Evolutionary conservation across 2,329 filamentous ascomycete species (phyloP), one percentile per base, ranked within the genome.

Genomic region (Sporothrix mexicana): DNA sequence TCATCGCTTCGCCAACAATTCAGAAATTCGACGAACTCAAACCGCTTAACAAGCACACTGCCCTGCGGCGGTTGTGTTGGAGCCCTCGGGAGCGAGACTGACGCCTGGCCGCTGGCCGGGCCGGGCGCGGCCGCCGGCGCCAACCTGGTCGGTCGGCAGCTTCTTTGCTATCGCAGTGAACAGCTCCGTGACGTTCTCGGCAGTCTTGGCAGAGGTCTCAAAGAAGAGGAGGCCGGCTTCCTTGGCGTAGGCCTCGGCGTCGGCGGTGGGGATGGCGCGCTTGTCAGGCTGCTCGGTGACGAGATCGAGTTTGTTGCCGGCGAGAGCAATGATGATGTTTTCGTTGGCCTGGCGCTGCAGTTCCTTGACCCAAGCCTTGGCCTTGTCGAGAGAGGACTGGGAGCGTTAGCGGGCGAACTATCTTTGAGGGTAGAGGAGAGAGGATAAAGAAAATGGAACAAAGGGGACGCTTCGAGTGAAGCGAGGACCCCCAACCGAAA

Each of bases 101-200:
- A 90, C 88, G 62, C 87, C 87, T 59, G 87, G 85, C 79, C 88
- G 86, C 80, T 89, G 87, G 67, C 88, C 88, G 13, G 87, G 86
- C 73, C 95, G 88, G 80, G 95, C 87, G 81, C 95, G 95, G n/a
- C 64, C 69, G 81, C 95, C 90, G 75, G 95, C 94, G n/a, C 95
- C 95, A 69, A 91, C 95, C 83, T 98, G 96, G 80, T 99, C 96
- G 77, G 98, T 91, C 45, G 96, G 96, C 76, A 99, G 87, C 84
- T 97, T 98, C 91, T 95, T 97, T 75, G 96, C 96, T 80, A 99
- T 98, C 73, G 94, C 94, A 57, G 95, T 98, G 84, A 99, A 99
- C 70, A 99, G 87, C 78, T 98, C 96, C 79, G 91, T 90, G 72
- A 99, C 96, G 79, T 99, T 99, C 84, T 97, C 94, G 73, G 94